Conservation (phyloP, 352 stramenopile species). For the Globisporangium emineosum region DNA sequence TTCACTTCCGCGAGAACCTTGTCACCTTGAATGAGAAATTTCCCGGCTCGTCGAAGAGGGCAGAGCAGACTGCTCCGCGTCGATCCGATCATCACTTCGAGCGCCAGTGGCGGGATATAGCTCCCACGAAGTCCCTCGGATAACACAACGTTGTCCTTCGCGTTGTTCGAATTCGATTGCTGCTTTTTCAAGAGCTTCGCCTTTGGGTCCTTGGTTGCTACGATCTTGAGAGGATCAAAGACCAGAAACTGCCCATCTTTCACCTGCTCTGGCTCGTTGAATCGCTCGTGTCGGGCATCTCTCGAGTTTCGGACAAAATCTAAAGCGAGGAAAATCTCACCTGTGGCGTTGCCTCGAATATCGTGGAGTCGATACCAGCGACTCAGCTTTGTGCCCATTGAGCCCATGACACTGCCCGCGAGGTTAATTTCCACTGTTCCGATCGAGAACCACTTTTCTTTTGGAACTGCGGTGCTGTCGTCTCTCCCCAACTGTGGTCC, state of each 20-base stretch:
- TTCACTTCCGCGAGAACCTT: constrained; percentile 86
- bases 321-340: constrained; percentile 81
- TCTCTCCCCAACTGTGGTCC: constrained; percentile 31
- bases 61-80: constrained; percentile 76
- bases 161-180: constrained; percentile 8
- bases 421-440: constrained; percentile 84
- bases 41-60: constrained; percentile 76
- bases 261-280: constrained; percentile 67
- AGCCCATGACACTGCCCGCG: constrained; percentile 82
- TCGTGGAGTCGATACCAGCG: constrained; percentile 85
- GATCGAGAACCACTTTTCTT: constrained; percentile 72
- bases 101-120: constrained; percentile 80
- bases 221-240: constrained; percentile 85
- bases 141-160: constrained; percentile 65
- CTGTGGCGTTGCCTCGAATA: constrained; percentile 69
- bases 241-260: constrained; percentile 82
- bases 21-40: constrained; percentile 87
- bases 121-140: constrained; percentile 73
- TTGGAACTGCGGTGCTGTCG: constrained; percentile 51
- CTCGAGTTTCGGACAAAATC: constrained; percentile 65
- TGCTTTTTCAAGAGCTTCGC: constrained; percentile 22
- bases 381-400: constrained; percentile 59
- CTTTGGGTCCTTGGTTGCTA: constrained; percentile 49
- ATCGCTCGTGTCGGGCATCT: constrained; percentile 25
- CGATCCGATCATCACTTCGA: constrained; percentile 80